These are phyloP conservation scores for Saccharum hybrid DNA, from an alignment of 202 grass and related monocot genomes.

Conservation along the genomic window DNA sequence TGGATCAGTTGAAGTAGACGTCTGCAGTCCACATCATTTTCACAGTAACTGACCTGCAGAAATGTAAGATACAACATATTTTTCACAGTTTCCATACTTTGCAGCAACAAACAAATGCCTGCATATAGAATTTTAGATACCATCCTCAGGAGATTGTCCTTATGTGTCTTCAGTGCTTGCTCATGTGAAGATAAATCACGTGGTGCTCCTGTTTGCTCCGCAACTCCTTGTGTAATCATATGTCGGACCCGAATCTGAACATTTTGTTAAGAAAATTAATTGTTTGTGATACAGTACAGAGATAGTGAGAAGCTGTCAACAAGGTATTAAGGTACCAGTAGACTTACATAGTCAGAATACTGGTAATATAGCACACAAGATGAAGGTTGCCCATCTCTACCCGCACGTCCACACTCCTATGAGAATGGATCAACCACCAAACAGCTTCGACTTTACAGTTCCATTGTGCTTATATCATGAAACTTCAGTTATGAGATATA, in stretches of 20 bases:
- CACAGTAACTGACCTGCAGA: conserved; percentile 87
- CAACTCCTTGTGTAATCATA: conserved; percentile 89
- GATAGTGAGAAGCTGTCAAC: conserved; percentile 1
- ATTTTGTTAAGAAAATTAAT: conserved; percentile 43
- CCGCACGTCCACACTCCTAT: conserved; percentile 94
- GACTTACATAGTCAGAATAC: conserved; percentile 96
- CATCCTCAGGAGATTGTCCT: conserved; percentile 90
- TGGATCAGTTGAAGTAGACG: conserved; percentile 86
- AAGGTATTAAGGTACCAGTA: conserved; percentile 28
- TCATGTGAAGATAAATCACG: conserved; percentile 35
- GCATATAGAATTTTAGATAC: conserved; percentile 58
- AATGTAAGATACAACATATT: conserved; percentile 8
- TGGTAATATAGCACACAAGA: conserved; percentile 89
- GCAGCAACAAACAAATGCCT: not conserved
- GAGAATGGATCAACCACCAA: conserved; percentile 26
- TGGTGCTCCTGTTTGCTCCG: conserved; percentile 56
- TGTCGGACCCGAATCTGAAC: conserved; percentile 76
- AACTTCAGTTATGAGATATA: conserved; percentile 36
- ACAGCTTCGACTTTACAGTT: conserved; percentile 31
- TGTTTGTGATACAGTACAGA: conserved; percentile 45
- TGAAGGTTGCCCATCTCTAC: conserved; percentile 80
- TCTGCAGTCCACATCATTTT: conserved; percentile 93
- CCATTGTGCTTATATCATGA: not conserved
- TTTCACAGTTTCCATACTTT: conserved; percentile 40
- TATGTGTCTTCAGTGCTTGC: conserved; percentile 71